phyloP scores from a whole-genome alignment of 2,329 filamentous ascomycete genomes.

The Phialemoniopsis sp. region DNA sequence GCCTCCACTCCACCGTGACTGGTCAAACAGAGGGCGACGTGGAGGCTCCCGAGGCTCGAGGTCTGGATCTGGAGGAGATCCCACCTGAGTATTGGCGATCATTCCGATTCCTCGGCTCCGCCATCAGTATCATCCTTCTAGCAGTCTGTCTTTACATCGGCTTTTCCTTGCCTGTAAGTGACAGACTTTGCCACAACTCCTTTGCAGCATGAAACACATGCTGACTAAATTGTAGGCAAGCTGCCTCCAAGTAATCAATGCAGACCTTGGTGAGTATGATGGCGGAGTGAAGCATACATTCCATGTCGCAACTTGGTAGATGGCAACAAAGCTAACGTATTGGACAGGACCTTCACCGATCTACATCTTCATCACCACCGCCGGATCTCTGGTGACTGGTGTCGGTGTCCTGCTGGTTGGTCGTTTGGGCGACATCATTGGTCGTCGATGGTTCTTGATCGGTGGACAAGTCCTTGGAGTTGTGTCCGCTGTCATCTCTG shows the following conservation, averaged over 20 bases:
- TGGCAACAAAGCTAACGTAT: no score
- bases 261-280: slow-evolving; percentile 6
- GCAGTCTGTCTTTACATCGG: slow-evolving; percentile 5
- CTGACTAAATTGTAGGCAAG: slow-evolving; percentile 1
- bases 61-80: slow-evolving; percentile 6
- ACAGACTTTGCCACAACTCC: no score
- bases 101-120: slow-evolving; percentile 6
- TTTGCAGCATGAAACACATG: no score
- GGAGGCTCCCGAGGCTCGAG: slow-evolving; percentile 4
- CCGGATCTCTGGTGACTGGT: slow-evolving; percentile 6
- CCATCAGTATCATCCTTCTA: slow-evolving; percentile 4
- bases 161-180: slow-evolving; percentile 3
- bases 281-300: no score
- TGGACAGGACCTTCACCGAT: neutral
- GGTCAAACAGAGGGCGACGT: no score
- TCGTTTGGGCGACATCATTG: slow-evolving; percentile 33
- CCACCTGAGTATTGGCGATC: slow-evolving; percentile 8
- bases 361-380: slow-evolving; percentile 9
- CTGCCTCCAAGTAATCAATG: slow-evolving; percentile 8
- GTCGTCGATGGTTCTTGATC: slow-evolving; percentile 32
- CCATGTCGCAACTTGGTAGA: no score
- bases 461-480: slow-evolving; percentile 20
- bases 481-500: slow-evolving; percentile 28
- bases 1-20: no score
- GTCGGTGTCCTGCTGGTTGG: slow-evolving; percentile 20